Conservation (phyloP, 495 filamentous ascomycete genomes). For the Aspergillus coremiiformis region DNA sequence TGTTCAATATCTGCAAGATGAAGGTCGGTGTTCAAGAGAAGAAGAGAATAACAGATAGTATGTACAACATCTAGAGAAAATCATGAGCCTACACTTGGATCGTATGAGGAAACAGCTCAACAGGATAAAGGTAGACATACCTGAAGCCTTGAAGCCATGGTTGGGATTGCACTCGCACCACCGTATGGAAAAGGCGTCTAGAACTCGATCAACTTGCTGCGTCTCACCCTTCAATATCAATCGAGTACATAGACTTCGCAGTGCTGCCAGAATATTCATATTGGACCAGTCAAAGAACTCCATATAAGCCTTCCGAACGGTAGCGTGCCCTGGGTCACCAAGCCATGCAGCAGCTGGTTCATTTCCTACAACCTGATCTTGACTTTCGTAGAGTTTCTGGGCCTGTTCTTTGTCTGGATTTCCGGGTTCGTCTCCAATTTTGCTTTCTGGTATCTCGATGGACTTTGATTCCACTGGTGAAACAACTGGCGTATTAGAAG, state of each 20-base stretch:
- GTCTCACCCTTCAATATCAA: slow-evolving; percentile 88
- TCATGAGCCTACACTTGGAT: slow-evolving; percentile 6
- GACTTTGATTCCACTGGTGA: slow-evolving; percentile 24
- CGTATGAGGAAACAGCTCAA: background rate
- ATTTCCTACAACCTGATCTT: slow-evolving; percentile 69
- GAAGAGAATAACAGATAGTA: slow-evolving; percentile 92
- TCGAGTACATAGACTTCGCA: slow-evolving; percentile 73
- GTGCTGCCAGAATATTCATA: slow-evolving; percentile 68
- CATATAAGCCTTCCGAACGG: slow-evolving; percentile 79
- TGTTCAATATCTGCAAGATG: slow-evolving; percentile 90
- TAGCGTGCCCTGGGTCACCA: slow-evolving; percentile 61
- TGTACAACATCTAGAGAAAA: slow-evolving; percentile 76
- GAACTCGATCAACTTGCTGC: slow-evolving; percentile 90
- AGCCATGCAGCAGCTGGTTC: slow-evolving; percentile 82
- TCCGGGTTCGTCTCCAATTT: slow-evolving; percentile 35
- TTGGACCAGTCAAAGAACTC: slow-evolving; percentile 80
- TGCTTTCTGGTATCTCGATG: slow-evolving; percentile 14
- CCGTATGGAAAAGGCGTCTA: slow-evolving; percentile 76
- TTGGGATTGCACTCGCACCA: slow-evolving; percentile 95
- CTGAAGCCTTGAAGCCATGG: slow-evolving; percentile 85
- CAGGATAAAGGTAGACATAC: slow-evolving; percentile 40
- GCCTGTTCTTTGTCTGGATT: slow-evolving; percentile 62
- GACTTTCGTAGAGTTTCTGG: slow-evolving; percentile 75
- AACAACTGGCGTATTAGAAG: slow-evolving; percentile 35
- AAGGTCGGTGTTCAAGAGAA: slow-evolving; percentile 93